Base-by-base conservation (phyloP, 108 stramenopile genomes). In the Stephanodiscus minutulus region DNA sequence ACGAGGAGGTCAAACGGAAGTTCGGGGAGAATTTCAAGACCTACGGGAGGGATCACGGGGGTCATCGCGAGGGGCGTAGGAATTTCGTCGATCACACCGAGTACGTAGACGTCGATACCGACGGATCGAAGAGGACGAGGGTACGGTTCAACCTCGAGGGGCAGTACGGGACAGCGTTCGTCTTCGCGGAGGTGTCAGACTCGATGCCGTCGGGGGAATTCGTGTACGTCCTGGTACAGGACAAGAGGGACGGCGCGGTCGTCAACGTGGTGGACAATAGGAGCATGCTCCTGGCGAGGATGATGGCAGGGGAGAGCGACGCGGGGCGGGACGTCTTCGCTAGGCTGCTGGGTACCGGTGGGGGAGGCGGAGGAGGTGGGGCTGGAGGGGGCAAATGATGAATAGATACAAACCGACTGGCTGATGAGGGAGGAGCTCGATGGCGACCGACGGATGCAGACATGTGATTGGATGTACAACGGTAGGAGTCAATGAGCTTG, bases 41-140 rank as follows among this genome's bases (percentile, higher is more conserved):
- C n/a, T 98, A 96, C 76, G 97, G 97, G 5, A 80, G 93, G 35
- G 97, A 97, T 87, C 90, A 91, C 64, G 94, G 95, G 61, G 94
- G 96, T 8, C 91, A 92, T 71, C 95, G 96, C 10, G 97, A 97
- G 74, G 97, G 97, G 24, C 87, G 97, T 10, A 84, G 97, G 10
- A 97, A 97, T 72, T 97, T 96, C 69, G 87, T 98, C 37, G 96
- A 98, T 71, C 95, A 96, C 77, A 93, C 95, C 28, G 82, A 96
- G 59, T 96, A 97, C 76, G 77, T 69, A 11, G 69, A 73, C 49
- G 63, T 72, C 44, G 91, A 95, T 11, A 39, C 39, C 7, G 97
- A 97, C 82, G 93, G 91, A 41, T 83, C 88, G 52, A 92, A 97
- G 64, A 74, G 97, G 1, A 90, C 91, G 4, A 78, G 97, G 22